Base-by-base conservation (phyloP, 2,329 filamentous ascomycete genomes). In the Purpureocillium lavendulum region DNA sequence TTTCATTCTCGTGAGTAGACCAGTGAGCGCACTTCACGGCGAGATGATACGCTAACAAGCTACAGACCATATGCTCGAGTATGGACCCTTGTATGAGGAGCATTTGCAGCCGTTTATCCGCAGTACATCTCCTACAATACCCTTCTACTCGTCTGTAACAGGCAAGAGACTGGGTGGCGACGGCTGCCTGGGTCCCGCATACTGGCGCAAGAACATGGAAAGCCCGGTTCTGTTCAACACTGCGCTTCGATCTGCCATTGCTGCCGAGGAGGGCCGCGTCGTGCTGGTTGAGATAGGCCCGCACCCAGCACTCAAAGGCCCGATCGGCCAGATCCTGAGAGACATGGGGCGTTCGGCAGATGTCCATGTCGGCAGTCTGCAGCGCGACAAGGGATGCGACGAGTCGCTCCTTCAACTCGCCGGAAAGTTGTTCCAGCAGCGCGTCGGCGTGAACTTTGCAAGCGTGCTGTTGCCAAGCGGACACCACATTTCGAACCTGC, bases 1-100 rank as follows among this genome's bases (percentile, higher is more conserved):
- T 70, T 67, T 39, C 66, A 69, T 49, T 69, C 66, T 0, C 49
- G 56, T 2, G 28, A 40, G 4, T 61, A 60, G 21, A 26, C 21
- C 21, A 5, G 10, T 26, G 10, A 26, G n/a, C n/a, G n/a, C n/a
- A n/a, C n/a, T n/a, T n/a, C n/a, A n/a, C n/a, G n/a, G n/a, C n/a
- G n/a, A n/a, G n/a, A n/a, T n/a, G n/a, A n/a, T n/a, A n/a, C n/a
- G n/a, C n/a, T n/a, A n/a, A n/a, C n/a, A n/a, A n/a, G n/a, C n/a
- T n/a, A n/a, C 41, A 40, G 38, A 36, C 15, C 42, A 44, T 17
- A 44, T 44, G 42, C n/a, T 21, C 6, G 33, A 39, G 9, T 36
- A 39, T 30, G 42, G 42, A 4, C 28, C 31, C 6, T 8, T 17
- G 11, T 44, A 40, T 15, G 39, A 35, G 28, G 24, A 45, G 14